A percentile compares a stretch with the other conserved stretches of the same genome.
Evolutionary conservation across 2,329 filamentous ascomycete species (phyloP).

Genomic region (Diaporthe destruens): DNA sequence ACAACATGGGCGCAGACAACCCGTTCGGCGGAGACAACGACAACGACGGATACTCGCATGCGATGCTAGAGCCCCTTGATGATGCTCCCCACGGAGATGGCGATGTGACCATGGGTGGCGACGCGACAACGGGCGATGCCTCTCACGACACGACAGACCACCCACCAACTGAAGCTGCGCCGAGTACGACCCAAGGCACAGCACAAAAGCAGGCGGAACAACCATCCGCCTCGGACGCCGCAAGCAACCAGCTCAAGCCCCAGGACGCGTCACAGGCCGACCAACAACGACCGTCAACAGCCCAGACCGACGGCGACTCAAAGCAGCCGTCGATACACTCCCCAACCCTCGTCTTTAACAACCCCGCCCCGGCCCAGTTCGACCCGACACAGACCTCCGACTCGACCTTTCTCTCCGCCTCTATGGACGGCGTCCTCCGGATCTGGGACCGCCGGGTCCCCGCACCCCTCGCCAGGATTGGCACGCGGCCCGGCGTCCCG

Average conservation of each 20-base stretch:
- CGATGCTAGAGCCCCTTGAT: slow-evolving; percentile 67
- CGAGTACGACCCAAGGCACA: slow-evolving; percentile 35
- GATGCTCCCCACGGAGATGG: slow-evolving; percentile 56
- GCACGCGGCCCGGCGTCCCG: slow-evolving; percentile 79
- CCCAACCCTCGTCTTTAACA: slow-evolving; percentile 54
- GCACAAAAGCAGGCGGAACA: neutral
- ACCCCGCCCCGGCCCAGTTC: slow-evolving; percentile 56
- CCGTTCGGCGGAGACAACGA: slow-evolving; percentile 87
- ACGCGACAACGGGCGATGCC: slow-evolving; percentile 52
- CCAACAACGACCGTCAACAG: slow-evolving; percentile 31
- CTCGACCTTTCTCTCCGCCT: slow-evolving; percentile 87
- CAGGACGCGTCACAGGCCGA: slow-evolving; percentile 40
- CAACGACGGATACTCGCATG: slow-evolving; percentile 69
- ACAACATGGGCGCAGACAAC: slow-evolving; percentile 51
- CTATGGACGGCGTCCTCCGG: slow-evolving; percentile 88
- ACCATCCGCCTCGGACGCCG: slow-evolving; percentile 9
- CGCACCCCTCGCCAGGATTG: slow-evolving; percentile 83
- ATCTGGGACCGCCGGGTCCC: slow-evolving; percentile 90
- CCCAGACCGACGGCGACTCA: slow-evolving; percentile 38
- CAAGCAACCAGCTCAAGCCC: slow-evolving; percentile 18
- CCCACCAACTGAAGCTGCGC: slow-evolving; percentile 36
- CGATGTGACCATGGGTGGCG: slow-evolving; percentile 52
- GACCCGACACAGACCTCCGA: slow-evolving; percentile 74
- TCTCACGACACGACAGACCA: slow-evolving; percentile 2
- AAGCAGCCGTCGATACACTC: slow-evolving; percentile 44